Evolutionary conservation across 1,284 basidiomycete genomes (phyloP), one percentile per base, ranked within the genome.

Genomic region (Trichosporon coremiiforme): DNA sequence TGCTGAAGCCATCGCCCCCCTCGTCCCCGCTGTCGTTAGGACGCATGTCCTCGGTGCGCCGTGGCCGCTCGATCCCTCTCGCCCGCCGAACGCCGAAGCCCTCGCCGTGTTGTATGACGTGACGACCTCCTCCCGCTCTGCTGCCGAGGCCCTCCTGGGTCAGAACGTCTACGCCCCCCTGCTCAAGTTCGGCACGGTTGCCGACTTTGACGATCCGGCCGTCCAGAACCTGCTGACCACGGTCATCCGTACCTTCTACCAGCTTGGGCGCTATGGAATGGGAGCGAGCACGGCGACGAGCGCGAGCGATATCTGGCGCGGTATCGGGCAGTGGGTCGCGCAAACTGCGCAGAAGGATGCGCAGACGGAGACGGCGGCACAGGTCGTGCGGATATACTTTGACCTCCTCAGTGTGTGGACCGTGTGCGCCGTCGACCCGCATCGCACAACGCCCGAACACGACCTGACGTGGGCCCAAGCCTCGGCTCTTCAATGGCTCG

Each of bases 391-490:
- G 79, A 55, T 77, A 0, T 84, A 85, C 75, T 81, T 83, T 41
- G 76, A 79, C 25, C 80, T 93, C 3, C 75, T 93, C 1, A 87
- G 88, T 67, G 84, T 86, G 0, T 98, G 94, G 94, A 90, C 86
- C 7, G 85, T 88, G 1, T 95, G 93, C 75, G 92, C 94, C 0
- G 87, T 89, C 22, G 92, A 98, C 79, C 95, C 95, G 1, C 95
- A 98, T 80, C 86, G 87, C 69, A 95, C 94, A 7, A 90, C 89
- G 7, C 93, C 92, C 0, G 86, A 86, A 17, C 95, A 98, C 80
- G 93, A 94, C 70, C 89, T 98, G 63, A 85, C 92, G 3, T 98
- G 95, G 95, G 93, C 90, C 67, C 93, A 95, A 77, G 85, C 95
- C 5, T 83, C 85, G 15, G 89, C 88, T 1, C 90, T 91, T 87